A percentile compares a stretch with the other conserved stretches of the same genome.
These are phyloP conservation scores for Anthracocystis walkeri DNA, from an alignment of 1,284 basidiomycete genomes.

Conservation along the genomic window DNA sequence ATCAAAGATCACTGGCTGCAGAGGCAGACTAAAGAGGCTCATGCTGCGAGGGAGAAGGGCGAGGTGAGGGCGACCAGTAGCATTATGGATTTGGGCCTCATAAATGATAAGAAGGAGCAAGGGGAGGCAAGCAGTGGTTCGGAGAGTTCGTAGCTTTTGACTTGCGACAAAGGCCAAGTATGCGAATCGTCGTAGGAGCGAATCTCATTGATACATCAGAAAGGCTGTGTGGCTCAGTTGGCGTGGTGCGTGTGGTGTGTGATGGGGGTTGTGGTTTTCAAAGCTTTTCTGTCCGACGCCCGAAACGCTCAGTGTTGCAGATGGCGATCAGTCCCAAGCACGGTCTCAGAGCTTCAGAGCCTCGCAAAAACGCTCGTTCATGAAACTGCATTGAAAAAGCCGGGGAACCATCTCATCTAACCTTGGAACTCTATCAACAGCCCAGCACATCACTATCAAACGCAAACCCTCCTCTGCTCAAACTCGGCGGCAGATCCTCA, in stretches of 20 bases:
- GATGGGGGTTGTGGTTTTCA: too few species aligned
- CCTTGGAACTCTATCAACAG: constrained; percentile 16
- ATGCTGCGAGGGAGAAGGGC: constrained; percentile 55
- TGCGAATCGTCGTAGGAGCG: too few species aligned
- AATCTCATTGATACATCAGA: too few species aligned
- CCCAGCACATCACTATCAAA: constrained; percentile 21
- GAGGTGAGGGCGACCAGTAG: constrained; percentile 59
- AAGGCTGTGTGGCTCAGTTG: too few species aligned
- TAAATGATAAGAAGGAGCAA: constrained; percentile 28
- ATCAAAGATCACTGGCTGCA: constrained; percentile 63
- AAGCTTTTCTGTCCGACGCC: too few species aligned
- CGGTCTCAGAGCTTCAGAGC: too few species aligned
- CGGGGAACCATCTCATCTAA: background rate
- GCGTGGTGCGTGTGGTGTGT: too few species aligned
- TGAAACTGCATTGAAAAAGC: too few species aligned
- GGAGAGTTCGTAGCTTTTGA: constrained; percentile 2
- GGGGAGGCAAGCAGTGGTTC: background rate
- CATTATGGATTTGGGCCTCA: constrained; percentile 57
- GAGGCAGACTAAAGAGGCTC: constrained; percentile 55
- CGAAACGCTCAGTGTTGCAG: too few species aligned
- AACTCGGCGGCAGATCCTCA: constrained; percentile 39
- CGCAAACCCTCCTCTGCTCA: constrained; percentile 35
- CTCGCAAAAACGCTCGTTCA: too few species aligned
- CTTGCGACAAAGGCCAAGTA: too few species aligned
- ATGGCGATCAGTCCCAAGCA: too few species aligned